Conservation (phyloP, 352 stramenopile species). For the Pseudoperonospora humuli region DNA sequence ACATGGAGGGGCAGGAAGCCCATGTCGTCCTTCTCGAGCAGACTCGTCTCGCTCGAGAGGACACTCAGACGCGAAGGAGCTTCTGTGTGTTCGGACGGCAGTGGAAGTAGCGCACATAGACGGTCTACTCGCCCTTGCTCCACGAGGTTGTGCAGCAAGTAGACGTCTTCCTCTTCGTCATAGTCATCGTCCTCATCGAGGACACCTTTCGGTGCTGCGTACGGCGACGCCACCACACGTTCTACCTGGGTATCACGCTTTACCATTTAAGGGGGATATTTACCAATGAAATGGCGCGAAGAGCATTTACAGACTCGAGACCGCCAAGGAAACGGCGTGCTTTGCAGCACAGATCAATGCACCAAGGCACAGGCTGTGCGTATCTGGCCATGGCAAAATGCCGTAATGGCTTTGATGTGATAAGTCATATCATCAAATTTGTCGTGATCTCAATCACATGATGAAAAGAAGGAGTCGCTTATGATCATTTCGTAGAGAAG, state of each 20-base stretch:
- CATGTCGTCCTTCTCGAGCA: constrained; percentile 80
- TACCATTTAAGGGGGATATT: neutral
- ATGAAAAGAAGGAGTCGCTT: too few species aligned
- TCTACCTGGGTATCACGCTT: neutral
- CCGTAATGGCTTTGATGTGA: too few species aligned
- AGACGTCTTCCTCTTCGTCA: constrained; percentile 35
- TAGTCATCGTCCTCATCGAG: constrained; percentile 34
- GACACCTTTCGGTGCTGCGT: neutral
- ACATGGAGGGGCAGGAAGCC: constrained; percentile 76
- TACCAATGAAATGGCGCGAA: neutral
- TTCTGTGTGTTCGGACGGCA: neutral
- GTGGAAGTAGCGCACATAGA: constrained; percentile 41
- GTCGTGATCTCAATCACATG: too few species aligned
- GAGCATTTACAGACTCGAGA: too few species aligned
- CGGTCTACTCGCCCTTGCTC: constrained; percentile 44
- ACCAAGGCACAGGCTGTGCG: too few species aligned
- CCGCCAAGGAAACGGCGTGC: neutral
- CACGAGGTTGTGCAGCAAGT: constrained; percentile 50
- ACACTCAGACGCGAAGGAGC: constrained; percentile 25
- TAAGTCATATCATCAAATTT: too few species aligned
- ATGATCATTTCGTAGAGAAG: too few species aligned
- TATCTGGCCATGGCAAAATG: too few species aligned
- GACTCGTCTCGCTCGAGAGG: constrained; percentile 39
- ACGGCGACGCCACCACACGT: constrained; percentile 2
- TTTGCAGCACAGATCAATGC: too few species aligned